Base-by-base conservation (phyloP, 169 alveolate species). In the Plasmodium knowlesi region DNA sequence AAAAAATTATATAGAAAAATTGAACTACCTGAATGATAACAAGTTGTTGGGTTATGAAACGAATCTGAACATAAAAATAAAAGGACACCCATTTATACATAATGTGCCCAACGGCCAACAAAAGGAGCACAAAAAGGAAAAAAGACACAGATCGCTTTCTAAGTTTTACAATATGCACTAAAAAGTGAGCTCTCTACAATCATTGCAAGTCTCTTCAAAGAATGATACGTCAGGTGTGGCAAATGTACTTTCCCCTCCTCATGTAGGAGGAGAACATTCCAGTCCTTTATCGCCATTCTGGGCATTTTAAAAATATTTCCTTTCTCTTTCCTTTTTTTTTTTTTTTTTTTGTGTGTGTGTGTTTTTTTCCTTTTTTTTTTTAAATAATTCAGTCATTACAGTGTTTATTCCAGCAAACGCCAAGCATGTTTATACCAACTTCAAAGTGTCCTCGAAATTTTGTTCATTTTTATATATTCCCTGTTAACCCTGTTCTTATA, bases 111-210 rank as follows among this genome's bases (percentile, higher is more conserved):
- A 76, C 8, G 80, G 80, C 30, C 54, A 50, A 32, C 84, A 76
- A 53, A 74, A 86, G 32, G 54, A 50, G 30, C 46, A n/a, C 46
- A 86, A 86, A 76, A 86, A 86, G 80, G 93, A 86, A 41, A 86
- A 86, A 86, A 86, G 93, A 74, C 93, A 86, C 41, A 86, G 93
- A 86, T 86, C 93, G 22, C 93, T 86, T 78, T 86, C 93, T 4
- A 86, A 86, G 83, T 86, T 86, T 54, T 86, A 86, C 37, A 86
- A 86, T 57, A 86, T 86, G 93, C 93, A 86, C 76, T 86, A 86
- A 86, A 86, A 53, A 76, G 25, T n/a, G 50, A n/a, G 3, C 4
- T 5, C 16, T 76, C n/a, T 76, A 76, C 57, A 37, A 19, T 76
- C 41, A 43, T 5, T 30, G 50, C 28, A 28, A 3, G 14, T 53